Evolutionary conservation across 1,139 yeast species (phyloP).

Genomic region (Meyerozyma smithsonii): DNA sequence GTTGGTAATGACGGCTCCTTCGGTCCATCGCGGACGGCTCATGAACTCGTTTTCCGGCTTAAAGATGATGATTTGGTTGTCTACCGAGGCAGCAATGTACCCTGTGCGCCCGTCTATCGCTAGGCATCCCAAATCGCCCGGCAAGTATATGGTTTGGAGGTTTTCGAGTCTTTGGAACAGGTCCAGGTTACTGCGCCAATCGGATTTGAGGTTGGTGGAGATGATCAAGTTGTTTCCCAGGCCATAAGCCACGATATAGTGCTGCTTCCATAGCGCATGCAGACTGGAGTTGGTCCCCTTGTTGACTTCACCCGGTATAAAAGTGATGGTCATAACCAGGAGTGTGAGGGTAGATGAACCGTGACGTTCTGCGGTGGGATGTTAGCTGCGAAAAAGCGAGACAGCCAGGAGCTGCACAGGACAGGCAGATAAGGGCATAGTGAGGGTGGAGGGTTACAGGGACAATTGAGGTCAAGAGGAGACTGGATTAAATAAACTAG

Average conservation of each 20-base stretch:
- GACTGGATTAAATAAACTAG: not conserved
- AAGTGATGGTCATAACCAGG: slow-evolving; percentile 51
- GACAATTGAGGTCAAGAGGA: not conserved
- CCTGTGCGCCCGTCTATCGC: slow-evolving; percentile 61
- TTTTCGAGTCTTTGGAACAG: slow-evolving; percentile 15
- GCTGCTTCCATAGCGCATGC: slow-evolving; percentile 65
- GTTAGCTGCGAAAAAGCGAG: not conserved
- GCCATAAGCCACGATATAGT: slow-evolving; percentile 67
- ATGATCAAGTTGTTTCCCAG: slow-evolving; percentile 86
- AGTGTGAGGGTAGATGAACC: not conserved
- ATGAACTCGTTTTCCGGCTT: slow-evolving; percentile 43
- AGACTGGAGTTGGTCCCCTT: slow-evolving; percentile 49
- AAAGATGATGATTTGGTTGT: slow-evolving; percentile 28
- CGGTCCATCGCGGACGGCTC: slow-evolving; percentile 48
- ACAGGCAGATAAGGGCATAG: not conserved
- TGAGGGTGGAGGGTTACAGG: not conserved
- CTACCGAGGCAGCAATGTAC: slow-evolving; percentile 44
- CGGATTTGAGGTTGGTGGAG: slow-evolving; percentile 19
- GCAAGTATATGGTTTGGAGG: slow-evolving; percentile 74
- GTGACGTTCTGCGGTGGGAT: too few species aligned
- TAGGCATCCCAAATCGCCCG: slow-evolving; percentile 61
- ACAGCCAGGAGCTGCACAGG: not conserved
- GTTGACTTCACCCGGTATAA: slow-evolving; percentile 85
- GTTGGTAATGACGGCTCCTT: slow-evolving; percentile 17
- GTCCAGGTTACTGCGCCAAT: not conserved